phyloP scores from a whole-genome alignment of 176 grass and related monocot species.

The Ensete ventricosum region DNA sequence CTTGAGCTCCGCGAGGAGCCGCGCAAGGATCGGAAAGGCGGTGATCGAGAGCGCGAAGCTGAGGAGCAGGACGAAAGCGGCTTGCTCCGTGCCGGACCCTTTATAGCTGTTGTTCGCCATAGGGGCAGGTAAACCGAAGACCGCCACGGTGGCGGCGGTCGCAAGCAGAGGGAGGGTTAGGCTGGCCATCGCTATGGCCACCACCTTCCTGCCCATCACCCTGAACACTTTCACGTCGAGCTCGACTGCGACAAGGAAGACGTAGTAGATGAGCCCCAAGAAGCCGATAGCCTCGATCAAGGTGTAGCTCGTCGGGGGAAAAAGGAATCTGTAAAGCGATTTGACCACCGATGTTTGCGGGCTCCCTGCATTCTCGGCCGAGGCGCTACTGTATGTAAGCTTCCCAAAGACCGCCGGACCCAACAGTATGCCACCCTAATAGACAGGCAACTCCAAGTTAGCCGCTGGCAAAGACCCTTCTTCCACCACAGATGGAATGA shows the following conservation, averaged over 20 bases:
- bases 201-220: conserved; percentile 24
- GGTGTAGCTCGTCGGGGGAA: background rate
- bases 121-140: background rate
- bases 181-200: background rate
- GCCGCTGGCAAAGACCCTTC: no score
- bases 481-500: no score
- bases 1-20: conserved; percentile 26
- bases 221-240: conserved; percentile 19
- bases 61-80: conserved; percentile 24
- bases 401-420: background rate
- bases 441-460: background rate
- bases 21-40: conserved; percentile 25
- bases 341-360: no score
- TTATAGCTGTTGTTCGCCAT: background rate
- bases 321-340: no score
- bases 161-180: conserved; percentile 17
- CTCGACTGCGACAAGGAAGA: conserved; percentile 32
- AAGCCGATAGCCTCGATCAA: conserved; percentile 19
- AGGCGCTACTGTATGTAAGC: background rate
- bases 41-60: conserved; percentile 22
- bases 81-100: background rate
- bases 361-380: background rate
- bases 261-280: conserved; percentile 26
- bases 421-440: background rate
- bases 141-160: background rate